A percentile compares a stretch with the other conserved stretches of the same genome.
These are phyloP conservation scores for Elsinoe necatrix DNA, from an alignment of 2,329 filamentous ascomycete species.

Conservation along the genomic window DNA sequence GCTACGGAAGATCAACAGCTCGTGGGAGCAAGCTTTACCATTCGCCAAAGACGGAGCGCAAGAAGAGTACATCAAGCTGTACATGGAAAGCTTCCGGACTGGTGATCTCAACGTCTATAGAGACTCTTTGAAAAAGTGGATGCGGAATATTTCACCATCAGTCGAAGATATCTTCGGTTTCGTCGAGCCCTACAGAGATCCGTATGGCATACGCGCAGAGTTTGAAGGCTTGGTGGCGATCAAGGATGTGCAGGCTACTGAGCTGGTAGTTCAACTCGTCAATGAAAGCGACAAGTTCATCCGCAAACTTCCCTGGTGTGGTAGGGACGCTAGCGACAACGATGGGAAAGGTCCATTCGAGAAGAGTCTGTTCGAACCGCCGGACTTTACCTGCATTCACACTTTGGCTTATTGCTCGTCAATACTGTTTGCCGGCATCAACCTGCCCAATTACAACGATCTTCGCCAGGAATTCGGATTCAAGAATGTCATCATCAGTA, in stretches of 20 bases:
- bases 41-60: constrained; percentile 40
- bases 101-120: constrained; percentile 33
- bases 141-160: constrained; percentile 42
- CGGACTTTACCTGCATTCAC: constrained; percentile 92
- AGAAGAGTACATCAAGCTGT: constrained; percentile 39
- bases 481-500: constrained; percentile 90
- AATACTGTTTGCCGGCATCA: constrained; percentile 49
- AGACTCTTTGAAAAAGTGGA: constrained; percentile 45
- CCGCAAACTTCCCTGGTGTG: constrained; percentile 77
- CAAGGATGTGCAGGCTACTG: constrained; percentile 84
- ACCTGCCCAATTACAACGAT: constrained; percentile 57
- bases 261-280: constrained; percentile 78
- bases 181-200: constrained; percentile 48
- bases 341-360: constrained; percentile 51
- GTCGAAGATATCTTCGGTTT: constrained; percentile 48
- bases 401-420: constrained; percentile 70
- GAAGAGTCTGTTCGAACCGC: constrained; percentile 89
- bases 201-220: constrained; percentile 45
- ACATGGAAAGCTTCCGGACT: constrained; percentile 43
- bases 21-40: constrained; percentile 40
- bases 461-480: constrained; percentile 77
- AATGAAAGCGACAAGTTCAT: constrained; percentile 73
- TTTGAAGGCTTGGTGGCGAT: constrained; percentile 48
- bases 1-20: constrained; percentile 38
- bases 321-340: constrained; percentile 36